Base-by-base conservation (phyloP, 345 rosid species). In the Balakata baccata region DNA sequence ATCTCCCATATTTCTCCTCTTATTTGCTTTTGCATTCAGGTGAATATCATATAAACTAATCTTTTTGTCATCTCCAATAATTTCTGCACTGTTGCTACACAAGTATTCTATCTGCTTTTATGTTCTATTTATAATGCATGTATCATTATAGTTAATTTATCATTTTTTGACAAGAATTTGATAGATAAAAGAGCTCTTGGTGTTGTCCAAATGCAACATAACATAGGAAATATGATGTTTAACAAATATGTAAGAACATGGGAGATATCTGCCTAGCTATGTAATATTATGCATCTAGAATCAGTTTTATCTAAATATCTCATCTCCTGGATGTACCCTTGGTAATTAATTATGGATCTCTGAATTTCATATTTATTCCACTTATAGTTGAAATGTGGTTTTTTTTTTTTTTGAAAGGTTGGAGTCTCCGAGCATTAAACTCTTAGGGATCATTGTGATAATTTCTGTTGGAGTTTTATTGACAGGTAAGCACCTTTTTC, bases 11-110 rank as follows among this genome's bases (percentile, higher is more conserved):
- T 96, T 93, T 84, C 99, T 96, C 77, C 91, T 96, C 68, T 74
- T 96, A 47, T 96, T 96, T 77, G 97, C 99, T 78, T 96, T 96
- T 89, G 98, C 98, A 68, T 96, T 96, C 94, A 96, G 97, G 99
- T 96, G 79, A 79, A 57, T 64, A 38, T 80, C 73, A 69, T 54
- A 38, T n/a, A 58, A 62, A 50, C 53, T 49, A 47, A 47, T 20
- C 51, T 68, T 76, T 34, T 29, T 25, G 25, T 58, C 51, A 45
- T 18, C 56, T 58, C 41, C 64, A 65, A 18, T 53, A 17, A 34
- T 51, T 71, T 71, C 53, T 66, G 29, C 51, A 11, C 23, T 46
- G 66, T 59, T 66, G 68, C 41, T 25, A 51, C 39, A 49, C 25
- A 70, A 18, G 63, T 61, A 47, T 59, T 14, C 57, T 53, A 29